Conservation (phyloP, 345 rosid genomes). For the Murraya koenigii region DNA sequence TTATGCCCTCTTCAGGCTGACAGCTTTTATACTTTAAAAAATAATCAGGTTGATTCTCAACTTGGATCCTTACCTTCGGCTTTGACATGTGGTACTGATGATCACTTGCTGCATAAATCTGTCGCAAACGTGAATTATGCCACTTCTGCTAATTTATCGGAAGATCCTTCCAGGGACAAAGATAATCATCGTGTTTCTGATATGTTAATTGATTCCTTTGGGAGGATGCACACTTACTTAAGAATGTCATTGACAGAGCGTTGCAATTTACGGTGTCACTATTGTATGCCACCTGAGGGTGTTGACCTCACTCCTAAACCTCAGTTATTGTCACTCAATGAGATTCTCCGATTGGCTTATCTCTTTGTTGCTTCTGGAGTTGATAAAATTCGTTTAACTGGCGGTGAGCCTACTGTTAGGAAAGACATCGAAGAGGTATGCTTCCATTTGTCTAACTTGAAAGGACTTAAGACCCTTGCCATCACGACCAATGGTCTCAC, state of each 20-base stretch:
- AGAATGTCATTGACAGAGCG: slow-evolving; percentile 92
- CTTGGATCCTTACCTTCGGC: slow-evolving; percentile 16
- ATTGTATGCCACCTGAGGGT: slow-evolving; percentile 94
- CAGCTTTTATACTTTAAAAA: neutral
- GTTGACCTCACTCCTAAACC: slow-evolving; percentile 78
- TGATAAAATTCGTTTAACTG: slow-evolving; percentile 84
- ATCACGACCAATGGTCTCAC: slow-evolving; percentile 88
- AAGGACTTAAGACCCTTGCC: slow-evolving; percentile 79
- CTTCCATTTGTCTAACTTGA: slow-evolving; percentile 57
- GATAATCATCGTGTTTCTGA: slow-evolving; percentile 49
- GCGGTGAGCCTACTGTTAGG: slow-evolving; percentile 92
- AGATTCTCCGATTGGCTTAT: slow-evolving; percentile 67
- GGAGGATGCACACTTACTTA: slow-evolving; percentile 84
- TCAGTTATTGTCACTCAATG: slow-evolving; percentile 52
- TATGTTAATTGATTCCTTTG: slow-evolving; percentile 85
- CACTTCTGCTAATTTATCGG: slow-evolving; percentile 41
- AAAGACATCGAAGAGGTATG: slow-evolving; percentile 82
- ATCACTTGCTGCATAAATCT: slow-evolving; percentile 14
- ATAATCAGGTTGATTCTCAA: slow-evolving; percentile 29
- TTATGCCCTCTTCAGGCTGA: neutral
- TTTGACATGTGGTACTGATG: slow-evolving; percentile 17
- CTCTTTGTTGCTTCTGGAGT: slow-evolving; percentile 86
- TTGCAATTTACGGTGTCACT: slow-evolving; percentile 92
- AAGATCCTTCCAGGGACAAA: slow-evolving; percentile 34
- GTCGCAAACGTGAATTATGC: slow-evolving; percentile 18